phyloP scores from a whole-genome alignment of 1,139 yeast genomes.

The Zygosaccharomyces sapae region DNA sequence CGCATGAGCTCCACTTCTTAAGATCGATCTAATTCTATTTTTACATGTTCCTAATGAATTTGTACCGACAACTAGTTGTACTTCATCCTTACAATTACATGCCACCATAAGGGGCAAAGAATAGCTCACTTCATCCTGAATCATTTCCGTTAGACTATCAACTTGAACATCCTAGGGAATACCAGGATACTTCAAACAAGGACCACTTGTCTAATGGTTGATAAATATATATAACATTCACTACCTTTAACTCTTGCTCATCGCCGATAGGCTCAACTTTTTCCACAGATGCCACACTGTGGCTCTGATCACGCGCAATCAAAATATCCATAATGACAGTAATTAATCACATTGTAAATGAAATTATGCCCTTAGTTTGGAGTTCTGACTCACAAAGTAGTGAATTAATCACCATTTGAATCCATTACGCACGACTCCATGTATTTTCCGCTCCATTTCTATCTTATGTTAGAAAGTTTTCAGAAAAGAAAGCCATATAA shows the following conservation, averaged over 20 bases:
- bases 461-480: too few relatives aligned
- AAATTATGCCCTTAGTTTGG: too few relatives aligned
- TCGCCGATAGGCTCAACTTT: neutral
- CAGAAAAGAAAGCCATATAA: too few relatives aligned
- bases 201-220: too few relatives aligned
- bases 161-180: neutral
- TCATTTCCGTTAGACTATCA: neutral
- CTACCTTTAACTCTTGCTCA: neutral
- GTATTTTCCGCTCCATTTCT: too few relatives aligned
- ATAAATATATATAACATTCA: neutral
- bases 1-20: slow-evolving; percentile 57
- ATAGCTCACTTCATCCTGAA: slow-evolving; percentile 1
- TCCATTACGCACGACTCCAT: too few relatives aligned
- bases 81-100: slow-evolving; percentile 48
- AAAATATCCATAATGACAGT: neutral
- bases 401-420: too few relatives aligned
- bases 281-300: neutral
- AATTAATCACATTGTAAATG: too few relatives aligned
- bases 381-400: too few relatives aligned
- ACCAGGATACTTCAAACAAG: too few relatives aligned
- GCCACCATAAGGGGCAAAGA: slow-evolving; percentile 34
- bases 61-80: slow-evolving; percentile 60
- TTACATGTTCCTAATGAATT: slow-evolving; percentile 32
- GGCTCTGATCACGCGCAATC: neutral
- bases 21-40: slow-evolving; percentile 48